These are phyloP conservation scores for Lactarius akahatsu DNA, from an alignment of 768 basidiomycete genomes.

Conservation along the genomic window DNA sequence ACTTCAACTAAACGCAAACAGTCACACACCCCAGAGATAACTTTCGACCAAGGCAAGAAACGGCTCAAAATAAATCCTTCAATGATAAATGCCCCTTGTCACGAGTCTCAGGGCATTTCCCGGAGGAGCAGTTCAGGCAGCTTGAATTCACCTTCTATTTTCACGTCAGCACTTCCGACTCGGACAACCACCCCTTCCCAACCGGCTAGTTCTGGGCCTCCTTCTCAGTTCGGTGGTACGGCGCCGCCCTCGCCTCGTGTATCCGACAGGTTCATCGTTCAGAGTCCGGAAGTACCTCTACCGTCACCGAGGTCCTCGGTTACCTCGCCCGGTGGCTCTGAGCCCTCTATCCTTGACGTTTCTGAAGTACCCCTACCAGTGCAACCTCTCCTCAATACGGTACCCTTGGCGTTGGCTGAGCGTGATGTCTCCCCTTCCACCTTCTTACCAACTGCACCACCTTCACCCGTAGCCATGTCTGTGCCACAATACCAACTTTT, in stretches of 20 bases:
- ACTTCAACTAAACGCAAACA: constrained; percentile 48
- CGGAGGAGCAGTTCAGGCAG: constrained; percentile 36
- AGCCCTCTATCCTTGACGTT: constrained; percentile 14
- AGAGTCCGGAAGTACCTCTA: constrained; percentile 16
- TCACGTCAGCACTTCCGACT: constrained; percentile 35
- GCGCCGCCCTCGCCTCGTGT: constrained; percentile 27
- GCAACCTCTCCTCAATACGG: neutral
- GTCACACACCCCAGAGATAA: constrained; percentile 35
- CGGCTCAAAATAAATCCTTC: constrained; percentile 71
- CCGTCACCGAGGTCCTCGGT: constrained; percentile 25
- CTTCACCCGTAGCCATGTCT: constrained; percentile 28
- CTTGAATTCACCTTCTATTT: constrained; percentile 34
- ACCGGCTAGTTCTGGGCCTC: constrained; percentile 24
- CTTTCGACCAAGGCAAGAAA: constrained; percentile 44
- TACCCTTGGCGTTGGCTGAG: constrained; percentile 9
- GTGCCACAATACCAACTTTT: constrained; percentile 19
- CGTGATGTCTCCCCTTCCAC: constrained; percentile 21
- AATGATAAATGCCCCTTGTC: constrained; percentile 54
- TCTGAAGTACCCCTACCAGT: constrained; percentile 5
- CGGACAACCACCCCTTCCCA: constrained; percentile 37
- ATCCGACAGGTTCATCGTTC: constrained; percentile 16
- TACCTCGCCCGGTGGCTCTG: constrained; percentile 14
- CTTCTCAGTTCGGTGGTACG: constrained; percentile 26
- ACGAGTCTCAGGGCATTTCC: constrained; percentile 34
- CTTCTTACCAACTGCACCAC: constrained; percentile 32